These are phyloP conservation scores for Pseudotsuga menziesii DNA, from an alignment of 75 land plant species.

Conservation along the genomic window DNA sequence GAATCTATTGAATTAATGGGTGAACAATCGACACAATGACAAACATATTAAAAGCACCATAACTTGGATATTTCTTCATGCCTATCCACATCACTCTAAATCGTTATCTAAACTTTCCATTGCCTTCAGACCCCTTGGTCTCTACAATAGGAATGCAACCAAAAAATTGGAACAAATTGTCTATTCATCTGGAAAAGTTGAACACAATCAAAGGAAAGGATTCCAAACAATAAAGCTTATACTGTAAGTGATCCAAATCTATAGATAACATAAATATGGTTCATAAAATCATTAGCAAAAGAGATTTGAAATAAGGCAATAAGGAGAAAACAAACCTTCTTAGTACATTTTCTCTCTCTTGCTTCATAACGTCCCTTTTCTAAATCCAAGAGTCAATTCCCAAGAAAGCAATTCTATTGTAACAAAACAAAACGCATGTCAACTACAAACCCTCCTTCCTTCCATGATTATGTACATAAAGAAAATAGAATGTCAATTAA, in stretches of 20 bases:
- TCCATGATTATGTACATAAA: not conserved
- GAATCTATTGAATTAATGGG: not conserved
- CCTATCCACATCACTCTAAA: slow-evolving; percentile 19
- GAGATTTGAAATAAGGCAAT: no score
- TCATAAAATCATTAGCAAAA: no score
- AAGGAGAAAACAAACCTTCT: slow-evolving; percentile 26
- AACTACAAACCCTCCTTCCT: not conserved
- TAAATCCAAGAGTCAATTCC: slow-evolving; percentile 19
- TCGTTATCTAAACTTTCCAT: slow-evolving; percentile 45
- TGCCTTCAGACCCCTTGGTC: slow-evolving; percentile 48
- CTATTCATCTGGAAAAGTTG: not conserved
- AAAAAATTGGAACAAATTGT: not conserved
- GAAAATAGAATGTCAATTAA: not conserved
- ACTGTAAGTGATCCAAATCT: not conserved
- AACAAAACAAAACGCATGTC: not conserved
- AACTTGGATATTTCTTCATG: not conserved
- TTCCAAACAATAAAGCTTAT: not conserved
- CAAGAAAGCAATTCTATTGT: slow-evolving; percentile 22
- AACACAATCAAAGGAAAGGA: not conserved
- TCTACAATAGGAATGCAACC: slow-evolving; percentile 15
- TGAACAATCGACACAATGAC: no score
- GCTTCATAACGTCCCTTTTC: slow-evolving; percentile 29
- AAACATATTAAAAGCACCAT: no score
- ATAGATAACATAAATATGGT: not conserved
- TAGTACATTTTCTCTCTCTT: slow-evolving; percentile 33